Base-by-base conservation (phyloP, 2,329 filamentous ascomycete species). In the Esteya vermicola region DNA sequence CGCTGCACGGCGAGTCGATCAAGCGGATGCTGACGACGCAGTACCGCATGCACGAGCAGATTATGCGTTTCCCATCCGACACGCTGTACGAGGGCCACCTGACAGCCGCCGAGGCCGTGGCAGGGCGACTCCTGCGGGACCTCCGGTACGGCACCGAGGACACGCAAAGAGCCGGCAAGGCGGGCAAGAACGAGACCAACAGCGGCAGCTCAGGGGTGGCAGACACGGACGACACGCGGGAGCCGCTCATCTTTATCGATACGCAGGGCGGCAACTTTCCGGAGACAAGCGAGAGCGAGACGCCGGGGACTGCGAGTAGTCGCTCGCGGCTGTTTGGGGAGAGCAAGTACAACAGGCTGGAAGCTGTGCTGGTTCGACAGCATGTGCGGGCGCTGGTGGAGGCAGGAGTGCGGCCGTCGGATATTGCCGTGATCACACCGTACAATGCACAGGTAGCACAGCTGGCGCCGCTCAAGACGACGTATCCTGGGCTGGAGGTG, bases 21-120 rank as follows among this genome's bases (percentile, higher is more conserved):
- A 96, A 96, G 63, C 71, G 83, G 38, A 94, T 96, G 84, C 73
- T 98, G 20, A 96, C 85, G 4, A 93, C 82, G 5, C 91, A 98
- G 61, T 98, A 98, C 58, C 85, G 91, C 28, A 98, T 98, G 91
- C 86, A 98, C 55, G 81, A 93, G 53, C 77, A 69, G 40, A 96
- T 98, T 51, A 96, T 96, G 88, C 72, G 76, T 7, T 98, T 95
- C 52, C 89, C 91, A 0, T 95, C 89, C 0, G 72, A 83, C 45
- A 79, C 89, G 54, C 68, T 96, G 10, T 98, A 98, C 60, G 84
- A 85, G 45, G 75, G 73, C 3, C 79, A 80, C 51, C 72, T 98
- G 1, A 63, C 88, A 3, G 89, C 91, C 1, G 86, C 82, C 1
- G 83, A 89, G 5, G 65, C 68, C 0, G 91, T 96, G 45, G 82